These are phyloP conservation scores for Aureobasidium sp. DNA, from an alignment of 2,329 filamentous ascomycete species.

Conservation along the genomic window DNA sequence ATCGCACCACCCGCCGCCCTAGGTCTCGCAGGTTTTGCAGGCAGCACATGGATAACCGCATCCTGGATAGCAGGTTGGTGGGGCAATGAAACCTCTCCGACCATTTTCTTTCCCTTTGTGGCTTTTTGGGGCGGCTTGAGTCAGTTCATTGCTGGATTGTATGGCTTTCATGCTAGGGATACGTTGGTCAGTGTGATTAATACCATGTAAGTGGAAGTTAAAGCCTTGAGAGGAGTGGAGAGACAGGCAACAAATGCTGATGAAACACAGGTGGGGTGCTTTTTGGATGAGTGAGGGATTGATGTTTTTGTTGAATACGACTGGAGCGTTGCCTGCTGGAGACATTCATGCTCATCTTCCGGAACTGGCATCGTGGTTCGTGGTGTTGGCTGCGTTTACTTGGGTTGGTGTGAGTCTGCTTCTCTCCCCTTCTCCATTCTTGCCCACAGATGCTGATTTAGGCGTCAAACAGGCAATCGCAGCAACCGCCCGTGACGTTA, in stretches of 20 bases:
- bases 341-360: constrained; percentile 17
- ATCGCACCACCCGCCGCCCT: constrained; percentile 24
- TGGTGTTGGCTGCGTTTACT: constrained; percentile 17
- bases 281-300: constrained; percentile 17
- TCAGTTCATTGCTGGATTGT: constrained; percentile 23
- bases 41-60: constrained; percentile 22
- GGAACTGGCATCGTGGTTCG: constrained; percentile 19
- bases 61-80: constrained; percentile 18
- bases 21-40: constrained; percentile 23
- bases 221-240: too few species aligned
- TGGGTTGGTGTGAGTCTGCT: constrained; percentile 13
- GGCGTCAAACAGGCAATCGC: constrained; percentile 6
- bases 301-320: constrained; percentile 7
- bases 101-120: constrained; percentile 24
- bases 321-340: neutral
- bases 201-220: neutral
- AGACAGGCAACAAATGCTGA: too few species aligned
- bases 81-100: constrained; percentile 18
- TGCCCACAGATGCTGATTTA: neutral
- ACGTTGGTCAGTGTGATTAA: constrained; percentile 19
- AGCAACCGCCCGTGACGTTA: constrained; percentile 15
- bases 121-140: constrained; percentile 21
- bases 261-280: constrained; percentile 16
- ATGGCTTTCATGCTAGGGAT: constrained; percentile 18
- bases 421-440: neutral